Base-by-base conservation (phyloP, 306 rosid genomes). In the Macrotyloma uniflorum region DNA sequence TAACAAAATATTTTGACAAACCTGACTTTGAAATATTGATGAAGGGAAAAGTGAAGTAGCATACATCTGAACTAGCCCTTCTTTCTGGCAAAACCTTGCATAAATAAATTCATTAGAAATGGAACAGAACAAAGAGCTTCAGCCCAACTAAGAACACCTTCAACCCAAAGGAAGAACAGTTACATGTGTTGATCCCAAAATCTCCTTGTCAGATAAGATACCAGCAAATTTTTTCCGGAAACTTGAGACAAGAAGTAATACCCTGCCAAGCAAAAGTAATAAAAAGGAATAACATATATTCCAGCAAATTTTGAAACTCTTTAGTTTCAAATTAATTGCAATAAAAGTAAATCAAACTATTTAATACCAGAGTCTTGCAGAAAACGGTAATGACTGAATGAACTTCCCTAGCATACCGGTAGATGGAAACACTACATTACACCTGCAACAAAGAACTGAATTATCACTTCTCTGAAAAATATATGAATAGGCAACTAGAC, bases 141-240 rank as follows among this genome's bases (percentile, higher is more conserved):
- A 80, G 45, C 43, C 24, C 72, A 79, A 69, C 64, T 70, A 50
- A 57, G 75, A 72, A 87, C 40, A 76, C 50, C 69, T 10, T 61
- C 59, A 49, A 69, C 10, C 15, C 71, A 83, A 40, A 76, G 75
- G 51, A 74, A 72, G 84, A 32, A 79, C 42, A 62, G n/a, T 86
- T 92, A 94, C 98, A 84, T 92, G 79, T 61, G 87, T 86, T 65
- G 98, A 87, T 85, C 98, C 98, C 88, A 95, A 83, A 80, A 92
- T 89, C 67, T 89, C 90, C 83, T 86, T 90, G 75, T 88, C 93
- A 20, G 92, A 86, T 83, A 89, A 82, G 82, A 84, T 79, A 57
- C 93, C 86, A 54, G 89, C 80, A 85, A 91, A 95, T 88, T 83
- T 92, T 77, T 92, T 89, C 67, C 89, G 83, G 45, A 92, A 85